Conservation (phyloP, 2,329 filamentous ascomycete genomes). For the Colletotrichum sidae region DNA sequence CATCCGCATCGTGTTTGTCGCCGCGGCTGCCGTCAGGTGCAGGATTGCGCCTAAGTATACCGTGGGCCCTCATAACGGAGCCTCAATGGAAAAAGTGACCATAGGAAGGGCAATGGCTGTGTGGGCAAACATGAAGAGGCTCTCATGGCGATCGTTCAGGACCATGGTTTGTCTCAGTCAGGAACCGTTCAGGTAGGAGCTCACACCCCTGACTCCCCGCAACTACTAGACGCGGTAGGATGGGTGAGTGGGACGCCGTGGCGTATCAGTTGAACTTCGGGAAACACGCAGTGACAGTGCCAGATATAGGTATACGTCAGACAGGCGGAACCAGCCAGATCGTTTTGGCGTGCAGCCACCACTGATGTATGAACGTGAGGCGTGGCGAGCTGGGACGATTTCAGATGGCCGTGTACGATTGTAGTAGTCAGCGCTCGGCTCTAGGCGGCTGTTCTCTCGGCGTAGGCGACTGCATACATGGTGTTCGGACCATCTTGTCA, state of each 20-base stretch:
- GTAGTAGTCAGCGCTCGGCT: conserved; percentile 12
- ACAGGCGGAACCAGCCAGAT: conserved; percentile 9
- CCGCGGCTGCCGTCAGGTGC: no score
- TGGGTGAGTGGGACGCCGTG: conserved; percentile 25
- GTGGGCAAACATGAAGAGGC: no score
- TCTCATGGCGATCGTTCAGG: conserved; percentile 10
- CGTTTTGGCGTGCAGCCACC: conserved; percentile 3
- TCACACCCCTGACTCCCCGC: conserved; percentile 36
- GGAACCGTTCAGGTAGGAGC: conserved; percentile 29
- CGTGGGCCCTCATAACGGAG: no score
- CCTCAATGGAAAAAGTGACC: no score
- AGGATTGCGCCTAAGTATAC: no score
- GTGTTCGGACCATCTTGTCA: conserved; percentile 34
- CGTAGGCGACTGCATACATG: conserved; percentile 10
- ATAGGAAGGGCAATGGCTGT: no score
- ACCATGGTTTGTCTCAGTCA: conserved; percentile 34
- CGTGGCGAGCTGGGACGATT: neutral
- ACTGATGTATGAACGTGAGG: neutral
- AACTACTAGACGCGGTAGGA: conserved; percentile 26
- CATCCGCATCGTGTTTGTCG: no score
- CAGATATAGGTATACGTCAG: conserved; percentile 19
- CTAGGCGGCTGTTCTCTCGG: conserved; percentile 1
- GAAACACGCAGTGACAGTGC: conserved; percentile 19
- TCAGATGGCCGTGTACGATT: neutral
- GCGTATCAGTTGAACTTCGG: conserved; percentile 17